Evolutionary conservation across 1,284 basidiomycete genomes (phyloP), one percentile per base, ranked within the genome.

Genomic region (Schizopora paradoxa): DNA sequence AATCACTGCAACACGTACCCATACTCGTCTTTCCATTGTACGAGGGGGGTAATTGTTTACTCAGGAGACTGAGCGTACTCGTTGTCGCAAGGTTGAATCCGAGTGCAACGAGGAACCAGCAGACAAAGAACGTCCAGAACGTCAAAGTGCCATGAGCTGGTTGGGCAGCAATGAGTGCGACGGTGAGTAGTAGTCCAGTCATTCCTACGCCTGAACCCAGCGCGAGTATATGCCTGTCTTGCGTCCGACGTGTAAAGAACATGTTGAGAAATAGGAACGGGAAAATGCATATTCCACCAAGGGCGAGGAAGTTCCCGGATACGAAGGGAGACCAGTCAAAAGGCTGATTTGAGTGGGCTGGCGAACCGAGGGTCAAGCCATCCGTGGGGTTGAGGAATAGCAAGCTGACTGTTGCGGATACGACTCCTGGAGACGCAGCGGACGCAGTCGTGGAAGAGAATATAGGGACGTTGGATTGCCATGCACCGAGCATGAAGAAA

Each of bases 391-490:
- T 10, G 11, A 37, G 18, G 14, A 13, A 18, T 22, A 14, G 28
- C 21, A 27, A 32, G 3, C 18, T 21, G 29, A 21, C 21, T 5
- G 53, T 6, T n/a, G n/a, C n/a, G n/a, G n/a, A n/a, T n/a, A n/a
- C n/a, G n/a, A n/a, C n/a, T n/a, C n/a, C n/a, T n/a, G n/a, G n/a
- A n/a, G n/a, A n/a, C n/a, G n/a, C n/a, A n/a, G n/a, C n/a, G n/a
- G n/a, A n/a, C 58, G 63, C 26, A 53, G 59, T 25, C 7, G 59
- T 56, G 6, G 73, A 72, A 32, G 75, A 73, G 59, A 77, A 83
- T 45, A 86, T 71, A 21, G 83, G 82, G 45, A 86, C 73, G 60
- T 84, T 85, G 32, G 77, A 67, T 57, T 86, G 82, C 82, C 81
- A 85, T 14, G 75, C 74, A 13, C 79, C 81, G 41, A 86, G 74